Percentiles rank a stretch among this genome's conserved stretches.
phyloP scores from a whole-genome alignment of 192 early-diverging fungal genomes.

The Coemansia sp. region DNA sequence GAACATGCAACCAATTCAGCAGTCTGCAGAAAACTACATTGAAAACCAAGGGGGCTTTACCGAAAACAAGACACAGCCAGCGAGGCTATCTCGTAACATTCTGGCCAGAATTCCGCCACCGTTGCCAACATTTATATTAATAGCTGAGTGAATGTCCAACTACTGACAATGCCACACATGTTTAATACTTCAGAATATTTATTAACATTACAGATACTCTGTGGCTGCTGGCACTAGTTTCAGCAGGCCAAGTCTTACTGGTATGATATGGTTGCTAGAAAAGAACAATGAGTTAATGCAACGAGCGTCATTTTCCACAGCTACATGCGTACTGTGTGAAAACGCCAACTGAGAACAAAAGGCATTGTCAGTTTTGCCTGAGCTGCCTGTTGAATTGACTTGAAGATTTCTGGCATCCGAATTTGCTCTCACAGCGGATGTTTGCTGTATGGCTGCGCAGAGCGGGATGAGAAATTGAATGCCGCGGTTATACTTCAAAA shows the following conservation, averaged over 20 bases:
- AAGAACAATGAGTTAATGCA: not conserved
- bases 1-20: constrained; percentile 23
- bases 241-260: not conserved
- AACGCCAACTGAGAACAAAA: not conserved
- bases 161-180: constrained; percentile 7
- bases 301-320: not conserved
- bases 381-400: not conserved
- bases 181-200: not conserved
- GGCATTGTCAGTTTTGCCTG: not conserved
- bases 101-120: constrained; percentile 35
- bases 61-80: constrained; percentile 48
- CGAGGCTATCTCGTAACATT: constrained; percentile 43
- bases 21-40: constrained; percentile 54
- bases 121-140: too few species aligned
- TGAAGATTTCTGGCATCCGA: not conserved
- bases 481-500: too few species aligned
- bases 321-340: not conserved
- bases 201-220: not conserved
- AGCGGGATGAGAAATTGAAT: too few species aligned
- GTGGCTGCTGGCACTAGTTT: not conserved
- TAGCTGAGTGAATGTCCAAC: too few species aligned
- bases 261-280: not conserved
- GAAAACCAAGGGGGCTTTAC: constrained; percentile 51
- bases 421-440: not conserved
- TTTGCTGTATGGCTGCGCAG: too few species aligned